phyloP scores from a whole-genome alignment of 495 filamentous ascomycete genomes.

The Podospora conica region DNA sequence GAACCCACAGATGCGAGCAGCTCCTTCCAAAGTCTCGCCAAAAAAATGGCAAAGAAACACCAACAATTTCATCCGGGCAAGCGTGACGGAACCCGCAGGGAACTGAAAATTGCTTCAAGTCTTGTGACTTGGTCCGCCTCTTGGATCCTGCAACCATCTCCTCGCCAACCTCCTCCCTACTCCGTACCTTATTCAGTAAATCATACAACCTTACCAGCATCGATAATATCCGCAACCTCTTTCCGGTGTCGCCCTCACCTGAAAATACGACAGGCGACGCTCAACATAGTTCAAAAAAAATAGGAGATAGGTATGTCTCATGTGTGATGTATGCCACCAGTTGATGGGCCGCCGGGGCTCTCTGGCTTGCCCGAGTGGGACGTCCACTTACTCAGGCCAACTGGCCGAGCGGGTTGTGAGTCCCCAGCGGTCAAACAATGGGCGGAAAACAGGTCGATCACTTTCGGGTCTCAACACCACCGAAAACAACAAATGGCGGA shows the following conservation, averaged over 20 bases:
- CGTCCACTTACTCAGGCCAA: background rate
- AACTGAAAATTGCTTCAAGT: conserved; percentile 2
- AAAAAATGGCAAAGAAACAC: background rate
- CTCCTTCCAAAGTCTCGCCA: background rate
- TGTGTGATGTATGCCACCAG: background rate
- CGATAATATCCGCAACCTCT: background rate
- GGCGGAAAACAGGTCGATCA: background rate
- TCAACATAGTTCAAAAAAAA: background rate
- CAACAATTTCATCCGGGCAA: background rate
- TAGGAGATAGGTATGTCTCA: background rate
- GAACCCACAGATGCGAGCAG: background rate
- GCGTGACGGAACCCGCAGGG: background rate
- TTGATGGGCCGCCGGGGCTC: background rate
- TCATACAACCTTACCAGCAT: background rate
- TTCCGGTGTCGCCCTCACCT: background rate
- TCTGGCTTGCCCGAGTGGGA: background rate
- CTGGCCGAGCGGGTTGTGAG: background rate
- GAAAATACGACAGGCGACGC: background rate
- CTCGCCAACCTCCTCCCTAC: background rate
- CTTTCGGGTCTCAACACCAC: background rate
- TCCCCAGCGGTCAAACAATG: background rate
- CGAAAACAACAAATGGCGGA: background rate
- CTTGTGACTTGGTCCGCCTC: conserved; percentile 8
- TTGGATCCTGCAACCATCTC: background rate
- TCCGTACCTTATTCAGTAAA: background rate